Evolutionary conservation across 1,139 yeast species (phyloP).

Genomic region (Yamadazyma membranifaciens): DNA sequence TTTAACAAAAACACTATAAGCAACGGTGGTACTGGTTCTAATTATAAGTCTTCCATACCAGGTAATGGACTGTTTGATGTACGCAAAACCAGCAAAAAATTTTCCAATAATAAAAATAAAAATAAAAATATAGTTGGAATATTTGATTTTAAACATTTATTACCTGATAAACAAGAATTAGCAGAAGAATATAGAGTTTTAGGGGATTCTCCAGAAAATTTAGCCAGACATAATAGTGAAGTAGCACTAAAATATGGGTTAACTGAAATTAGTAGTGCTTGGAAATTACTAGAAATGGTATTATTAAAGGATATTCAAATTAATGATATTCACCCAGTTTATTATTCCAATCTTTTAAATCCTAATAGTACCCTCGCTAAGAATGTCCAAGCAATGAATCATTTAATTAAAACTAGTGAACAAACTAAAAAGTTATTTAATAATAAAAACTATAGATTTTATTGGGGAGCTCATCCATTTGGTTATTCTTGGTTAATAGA

Average conservation of each 20-base stretch:
- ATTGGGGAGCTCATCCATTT: constrained; percentile 83
- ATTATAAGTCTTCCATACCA: constrained; percentile 15
- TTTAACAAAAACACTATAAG: constrained; percentile 20
- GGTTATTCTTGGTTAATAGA: constrained; percentile 75
- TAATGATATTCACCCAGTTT: constrained; percentile 16
- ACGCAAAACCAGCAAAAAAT: constrained; percentile 15
- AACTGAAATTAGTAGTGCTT: constrained; percentile 66
- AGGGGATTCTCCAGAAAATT: constrained; percentile 62
- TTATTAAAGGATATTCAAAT: constrained; percentile 30
- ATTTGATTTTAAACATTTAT: constrained; percentile 63
- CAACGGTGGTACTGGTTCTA: constrained; percentile 17
- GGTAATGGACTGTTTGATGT: constrained; percentile 15
- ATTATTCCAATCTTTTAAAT: constrained; percentile 9
- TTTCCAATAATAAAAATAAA: constrained; percentile 19
- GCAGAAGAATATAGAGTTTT: constrained; percentile 74
- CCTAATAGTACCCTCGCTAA: constrained; percentile 13
- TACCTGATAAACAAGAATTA: constrained; percentile 75
- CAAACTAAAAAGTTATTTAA: constrained; percentile 17
- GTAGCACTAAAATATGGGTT: constrained; percentile 68
- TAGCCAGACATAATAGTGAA: constrained; percentile 69
- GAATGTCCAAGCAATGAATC: constrained; percentile 18
- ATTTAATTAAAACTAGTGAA: constrained; percentile 17
- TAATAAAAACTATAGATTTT: constrained; percentile 32
- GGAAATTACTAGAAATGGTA: constrained; percentile 64
- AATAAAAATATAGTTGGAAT: constrained; percentile 57